Percentiles rank a stretch among this genome's conserved stretches.
These are phyloP conservation scores for Vigna radiata DNA, from an alignment of 306 rosid species.

Conservation along the genomic window DNA sequence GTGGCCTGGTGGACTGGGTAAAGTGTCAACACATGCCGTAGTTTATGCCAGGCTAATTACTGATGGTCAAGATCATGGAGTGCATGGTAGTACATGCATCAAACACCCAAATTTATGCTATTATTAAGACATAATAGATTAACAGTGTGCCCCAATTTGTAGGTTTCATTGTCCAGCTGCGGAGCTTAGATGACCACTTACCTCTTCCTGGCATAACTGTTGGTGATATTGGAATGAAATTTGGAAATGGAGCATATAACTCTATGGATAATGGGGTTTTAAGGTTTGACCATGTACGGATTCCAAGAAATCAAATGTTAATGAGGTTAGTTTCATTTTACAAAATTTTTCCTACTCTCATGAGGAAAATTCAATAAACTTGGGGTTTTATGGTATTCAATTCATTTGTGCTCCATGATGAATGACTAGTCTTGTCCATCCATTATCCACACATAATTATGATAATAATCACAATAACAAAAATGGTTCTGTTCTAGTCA, in stretches of 20 bases:
- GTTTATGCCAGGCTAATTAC: slow-evolving; percentile 84
- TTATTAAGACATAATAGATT: slow-evolving; percentile 24
- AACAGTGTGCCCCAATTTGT: slow-evolving; percentile 43
- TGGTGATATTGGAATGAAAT: slow-evolving; percentile 96
- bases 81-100: slow-evolving; percentile 70
- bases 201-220: slow-evolving; percentile 92
- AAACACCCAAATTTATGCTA: slow-evolving; percentile 25
- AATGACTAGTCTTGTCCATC: slow-evolving; percentile 11
- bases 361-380: slow-evolving; percentile 2
- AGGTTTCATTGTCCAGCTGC: slow-evolving; percentile 94
- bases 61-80: slow-evolving; percentile 78
- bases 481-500: not conserved
- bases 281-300: slow-evolving; percentile 79
- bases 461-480: not conserved
- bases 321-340: slow-evolving; percentile 72
- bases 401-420: slow-evolving; percentile 25
- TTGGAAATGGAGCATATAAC: slow-evolving; percentile 95
- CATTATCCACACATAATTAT: slow-evolving; percentile 4
- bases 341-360: slow-evolving; percentile 10
- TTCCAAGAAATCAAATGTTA: slow-evolving; percentile 93
- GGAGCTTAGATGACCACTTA: slow-evolving; percentile 94
- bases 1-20: slow-evolving; percentile 99
- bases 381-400: slow-evolving; percentile 30
- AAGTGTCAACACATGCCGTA: slow-evolving; percentile 83
- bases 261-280: slow-evolving; percentile 97